Evolutionary conservation across 768 basidiomycete genomes (phyloP).

Genomic region (Pisolithus orientalis): DNA sequence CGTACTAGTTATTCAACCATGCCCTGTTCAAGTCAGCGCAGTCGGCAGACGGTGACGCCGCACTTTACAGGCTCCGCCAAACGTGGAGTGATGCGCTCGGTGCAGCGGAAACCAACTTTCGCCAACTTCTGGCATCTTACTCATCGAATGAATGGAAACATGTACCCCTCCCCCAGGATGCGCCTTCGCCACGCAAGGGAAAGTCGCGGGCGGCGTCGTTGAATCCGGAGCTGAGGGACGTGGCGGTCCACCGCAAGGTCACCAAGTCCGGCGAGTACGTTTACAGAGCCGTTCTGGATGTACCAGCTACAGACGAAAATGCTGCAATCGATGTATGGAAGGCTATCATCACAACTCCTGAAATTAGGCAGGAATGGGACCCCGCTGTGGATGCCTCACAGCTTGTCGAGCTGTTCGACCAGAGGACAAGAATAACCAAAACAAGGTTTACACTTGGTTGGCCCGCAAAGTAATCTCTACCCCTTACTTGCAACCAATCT

Average conservation of each 20-base stretch:
- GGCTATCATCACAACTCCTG: slow-evolving; percentile 76
- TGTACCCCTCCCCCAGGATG: slow-evolving; percentile 42
- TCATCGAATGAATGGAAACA: slow-evolving; percentile 77
- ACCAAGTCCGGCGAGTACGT: slow-evolving; percentile 69
- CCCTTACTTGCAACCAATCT: neutral
- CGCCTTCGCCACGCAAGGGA: slow-evolving; percentile 48
- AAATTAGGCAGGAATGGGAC: slow-evolving; percentile 89
- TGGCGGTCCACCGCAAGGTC: slow-evolving; percentile 69
- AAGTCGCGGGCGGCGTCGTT: slow-evolving; percentile 45
- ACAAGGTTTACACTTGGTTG: slow-evolving; percentile 92
- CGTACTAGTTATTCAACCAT: slow-evolving; percentile 7
- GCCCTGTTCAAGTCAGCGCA: neutral
- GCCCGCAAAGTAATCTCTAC: slow-evolving; percentile 84
- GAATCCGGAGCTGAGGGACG: slow-evolving; percentile 60
- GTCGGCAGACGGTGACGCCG: neutral
- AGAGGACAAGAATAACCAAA: slow-evolving; percentile 76
- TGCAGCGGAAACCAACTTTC: slow-evolving; percentile 71
- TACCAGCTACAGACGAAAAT: slow-evolving; percentile 51
- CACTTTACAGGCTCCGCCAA: slow-evolving; percentile 56
- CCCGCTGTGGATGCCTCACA: slow-evolving; percentile 84
- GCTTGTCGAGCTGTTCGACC: slow-evolving; percentile 82
- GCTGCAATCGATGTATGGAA: slow-evolving; percentile 73
- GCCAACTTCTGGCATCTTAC: slow-evolving; percentile 67
- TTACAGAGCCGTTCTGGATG: slow-evolving; percentile 77
- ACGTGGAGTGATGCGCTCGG: slow-evolving; percentile 76